Conservation (phyloP, 768 basidiomycete genomes). For the Daedalea quercina region DNA sequence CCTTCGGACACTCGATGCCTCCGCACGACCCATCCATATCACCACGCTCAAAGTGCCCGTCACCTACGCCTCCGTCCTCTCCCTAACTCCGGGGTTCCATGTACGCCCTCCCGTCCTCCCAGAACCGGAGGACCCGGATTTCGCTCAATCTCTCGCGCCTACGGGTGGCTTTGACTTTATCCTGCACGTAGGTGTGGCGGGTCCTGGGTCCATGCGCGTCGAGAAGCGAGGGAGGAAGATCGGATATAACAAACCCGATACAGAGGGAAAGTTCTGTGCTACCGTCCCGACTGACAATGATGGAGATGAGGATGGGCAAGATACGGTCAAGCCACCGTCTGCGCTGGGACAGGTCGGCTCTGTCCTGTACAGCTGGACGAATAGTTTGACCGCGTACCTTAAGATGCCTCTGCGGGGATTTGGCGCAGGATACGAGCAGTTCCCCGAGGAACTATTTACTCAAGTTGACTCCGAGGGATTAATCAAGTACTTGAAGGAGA, state of each 20-base stretch:
- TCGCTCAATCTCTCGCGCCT: slow-evolving; percentile 34
- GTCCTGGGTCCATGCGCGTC: slow-evolving; percentile 54
- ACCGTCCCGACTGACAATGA: slow-evolving; percentile 32
- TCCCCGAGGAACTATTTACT: slow-evolving; percentile 48
- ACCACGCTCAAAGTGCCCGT: slow-evolving; percentile 53
- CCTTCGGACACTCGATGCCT: slow-evolving; percentile 24
- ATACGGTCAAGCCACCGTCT: too few relatives aligned
- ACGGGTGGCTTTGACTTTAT: slow-evolving; percentile 60
- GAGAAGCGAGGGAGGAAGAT: slow-evolving; percentile 56
- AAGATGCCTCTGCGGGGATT: slow-evolving; percentile 18
- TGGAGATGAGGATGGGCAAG: not conserved
- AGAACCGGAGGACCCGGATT: slow-evolving; percentile 30
- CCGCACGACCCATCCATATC: slow-evolving; percentile 42
- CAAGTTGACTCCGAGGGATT: slow-evolving; percentile 50
- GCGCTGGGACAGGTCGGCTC: too few relatives aligned
- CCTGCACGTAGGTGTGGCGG: slow-evolving; percentile 64
- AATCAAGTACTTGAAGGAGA: slow-evolving; percentile 44
- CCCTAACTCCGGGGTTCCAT: slow-evolving; percentile 51
- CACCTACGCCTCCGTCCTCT: slow-evolving; percentile 48
- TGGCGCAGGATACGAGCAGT: slow-evolving; percentile 40
- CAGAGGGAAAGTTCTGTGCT: slow-evolving; percentile 35
- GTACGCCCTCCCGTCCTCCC: slow-evolving; percentile 45
- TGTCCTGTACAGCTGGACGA: too few relatives aligned
- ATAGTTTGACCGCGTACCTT: slow-evolving; percentile 3
- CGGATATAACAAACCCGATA: slow-evolving; percentile 65